Evolutionary conservation across 2,329 filamentous ascomycete genomes (phyloP).

Genomic region (Aspergillus brasiliensis): DNA sequence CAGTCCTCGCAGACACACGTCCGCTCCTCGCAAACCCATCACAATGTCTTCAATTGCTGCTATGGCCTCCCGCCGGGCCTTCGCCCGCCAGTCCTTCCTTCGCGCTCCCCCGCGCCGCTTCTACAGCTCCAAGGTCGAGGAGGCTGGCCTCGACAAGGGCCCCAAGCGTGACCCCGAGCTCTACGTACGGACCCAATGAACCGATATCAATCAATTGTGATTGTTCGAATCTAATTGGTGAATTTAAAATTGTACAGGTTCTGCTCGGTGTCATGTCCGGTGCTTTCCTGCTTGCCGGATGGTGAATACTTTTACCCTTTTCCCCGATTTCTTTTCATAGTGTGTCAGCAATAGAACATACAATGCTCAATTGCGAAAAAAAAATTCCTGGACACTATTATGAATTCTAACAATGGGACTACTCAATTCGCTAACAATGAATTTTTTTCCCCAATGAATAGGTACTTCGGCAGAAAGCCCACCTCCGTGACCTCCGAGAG

Average conservation of each 20-base stretch:
- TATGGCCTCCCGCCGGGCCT: constrained; percentile 44
- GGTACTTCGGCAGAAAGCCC: constrained; percentile 73
- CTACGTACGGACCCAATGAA: constrained; percentile 58
- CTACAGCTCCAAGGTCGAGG: constrained; percentile 46
- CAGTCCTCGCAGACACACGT: constrained; percentile 21
- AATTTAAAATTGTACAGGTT: constrained; percentile 59
- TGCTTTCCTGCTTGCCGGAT: constrained; percentile 84
- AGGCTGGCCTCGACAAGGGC: constrained; percentile 60
- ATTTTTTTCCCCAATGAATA: constrained; percentile 58
- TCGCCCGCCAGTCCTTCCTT: constrained; percentile 44
- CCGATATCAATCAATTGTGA: constrained; percentile 15
- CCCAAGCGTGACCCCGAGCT: constrained; percentile 73
- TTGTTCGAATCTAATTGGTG: constrained; percentile 13
- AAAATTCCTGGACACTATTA: constrained; percentile 11
- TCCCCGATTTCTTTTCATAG: constrained; percentile 11
- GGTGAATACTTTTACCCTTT: constrained; percentile 45
- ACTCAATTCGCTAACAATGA: constrained; percentile 34
- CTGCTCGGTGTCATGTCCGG: constrained; percentile 88
- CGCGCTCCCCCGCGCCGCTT: constrained; percentile 45
- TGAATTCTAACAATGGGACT: neutral
- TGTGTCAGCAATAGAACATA: constrained; percentile 11
- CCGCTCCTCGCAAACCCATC: constrained; percentile 22
- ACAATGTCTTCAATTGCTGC: constrained; percentile 48
- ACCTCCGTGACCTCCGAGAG: constrained; percentile 82
- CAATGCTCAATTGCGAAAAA: constrained; percentile 2